phyloP scores from a whole-genome alignment of 2,329 filamentous ascomycete species.

The Calonectria multiphialidica region DNA sequence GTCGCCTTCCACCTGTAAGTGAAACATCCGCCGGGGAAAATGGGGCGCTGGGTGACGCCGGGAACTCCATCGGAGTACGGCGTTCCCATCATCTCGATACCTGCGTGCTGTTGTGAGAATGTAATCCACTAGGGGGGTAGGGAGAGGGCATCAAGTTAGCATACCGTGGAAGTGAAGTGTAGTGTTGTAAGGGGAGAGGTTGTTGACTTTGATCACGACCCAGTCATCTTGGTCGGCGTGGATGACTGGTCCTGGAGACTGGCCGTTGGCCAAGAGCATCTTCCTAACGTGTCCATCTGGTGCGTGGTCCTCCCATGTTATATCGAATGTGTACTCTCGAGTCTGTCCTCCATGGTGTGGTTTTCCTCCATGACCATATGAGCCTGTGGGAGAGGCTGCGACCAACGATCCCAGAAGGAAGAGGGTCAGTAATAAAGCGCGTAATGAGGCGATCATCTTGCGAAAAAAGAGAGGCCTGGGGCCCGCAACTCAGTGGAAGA shows the following conservation, averaged over 20 bases:
- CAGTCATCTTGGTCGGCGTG: conserved; percentile 64
- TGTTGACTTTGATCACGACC: conserved; percentile 58
- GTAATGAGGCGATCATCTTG: conserved; percentile 10
- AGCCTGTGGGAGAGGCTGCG: background rate
- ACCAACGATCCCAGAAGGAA: conserved; percentile 4
- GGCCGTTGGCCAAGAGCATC: conserved; percentile 67
- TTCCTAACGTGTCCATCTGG: conserved; percentile 59
- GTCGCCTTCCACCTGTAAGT: conserved; percentile 67
- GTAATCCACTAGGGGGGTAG: too few relatives aligned
- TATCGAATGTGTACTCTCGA: conserved; percentile 43
- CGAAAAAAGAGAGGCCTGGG: background rate
- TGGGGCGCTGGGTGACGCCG: conserved; percentile 66
- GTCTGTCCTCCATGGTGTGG: background rate
- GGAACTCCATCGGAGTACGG: conserved; percentile 73
- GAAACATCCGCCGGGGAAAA: conserved; percentile 61
- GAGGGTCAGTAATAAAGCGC: background rate
- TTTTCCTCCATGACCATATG: background rate
- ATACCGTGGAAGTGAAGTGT: conserved; percentile 64
- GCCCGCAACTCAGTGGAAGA: background rate
- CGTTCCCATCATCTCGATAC: conserved; percentile 62
- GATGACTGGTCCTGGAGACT: conserved; percentile 72
- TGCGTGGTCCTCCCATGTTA: conserved; percentile 53
- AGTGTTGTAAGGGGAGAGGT: conserved; percentile 60
- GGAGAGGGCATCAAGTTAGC: rapidly evolving
- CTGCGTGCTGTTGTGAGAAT: conserved; percentile 39